These are phyloP conservation scores for Meyerozyma sp. DNA, from an alignment of 1,139 yeast species.

Conservation along the genomic window DNA sequence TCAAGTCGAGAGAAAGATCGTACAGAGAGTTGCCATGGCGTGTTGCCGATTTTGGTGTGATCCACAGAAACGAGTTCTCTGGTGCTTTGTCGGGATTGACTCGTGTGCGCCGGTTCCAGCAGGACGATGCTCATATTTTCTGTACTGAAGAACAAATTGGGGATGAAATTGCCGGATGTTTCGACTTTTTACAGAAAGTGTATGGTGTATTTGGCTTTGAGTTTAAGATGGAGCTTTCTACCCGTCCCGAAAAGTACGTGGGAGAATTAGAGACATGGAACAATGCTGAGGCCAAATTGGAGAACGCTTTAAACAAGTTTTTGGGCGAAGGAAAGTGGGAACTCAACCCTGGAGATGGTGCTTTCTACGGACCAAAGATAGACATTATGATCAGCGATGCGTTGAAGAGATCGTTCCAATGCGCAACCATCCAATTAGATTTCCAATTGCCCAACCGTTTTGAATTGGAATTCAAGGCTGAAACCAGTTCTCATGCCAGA, in stretches of 20 bases:
- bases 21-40: slow-evolving; percentile 95
- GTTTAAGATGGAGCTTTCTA: slow-evolving; percentile 84
- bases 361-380: slow-evolving; percentile 97
- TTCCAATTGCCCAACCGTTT: slow-evolving; percentile 94
- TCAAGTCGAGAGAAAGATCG: slow-evolving; percentile 82
- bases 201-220: slow-evolving; percentile 86
- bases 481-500: slow-evolving; percentile 46
- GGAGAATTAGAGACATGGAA: slow-evolving; percentile 89
- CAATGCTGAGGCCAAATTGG: slow-evolving; percentile 74
- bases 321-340: slow-evolving; percentile 83
- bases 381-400: slow-evolving; percentile 93
- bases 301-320: slow-evolving; percentile 60
- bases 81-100: slow-evolving; percentile 86
- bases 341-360: slow-evolving; percentile 94
- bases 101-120: slow-evolving; percentile 96
- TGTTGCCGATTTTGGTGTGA: slow-evolving; percentile 92
- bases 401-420: slow-evolving; percentile 90
- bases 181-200: slow-evolving; percentile 72
- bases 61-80: slow-evolving; percentile 92
- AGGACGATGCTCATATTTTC: slow-evolving; percentile 97
- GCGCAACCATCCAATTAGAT: slow-evolving; percentile 96
- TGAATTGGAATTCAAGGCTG: slow-evolving; percentile 79
- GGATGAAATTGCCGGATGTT: slow-evolving; percentile 70
- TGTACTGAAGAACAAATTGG: slow-evolving; percentile 87
- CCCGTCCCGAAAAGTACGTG: slow-evolving; percentile 89